phyloP scores from a whole-genome alignment of 768 basidiomycete species.

The Xerocomellus chrysenteron region DNA sequence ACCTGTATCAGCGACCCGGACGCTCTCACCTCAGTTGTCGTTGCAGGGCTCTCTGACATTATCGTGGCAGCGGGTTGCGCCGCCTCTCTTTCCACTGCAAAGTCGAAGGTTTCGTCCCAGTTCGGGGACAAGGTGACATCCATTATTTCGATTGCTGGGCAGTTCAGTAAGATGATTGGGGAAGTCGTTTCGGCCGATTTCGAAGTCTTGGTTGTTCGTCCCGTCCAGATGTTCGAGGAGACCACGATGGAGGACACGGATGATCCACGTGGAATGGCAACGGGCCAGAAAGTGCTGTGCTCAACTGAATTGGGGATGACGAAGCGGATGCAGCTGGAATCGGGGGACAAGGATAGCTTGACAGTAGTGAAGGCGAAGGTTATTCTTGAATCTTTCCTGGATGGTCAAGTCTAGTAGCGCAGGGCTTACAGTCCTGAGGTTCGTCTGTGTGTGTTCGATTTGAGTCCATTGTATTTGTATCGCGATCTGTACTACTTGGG shows the following conservation, averaged over 20 bases:
- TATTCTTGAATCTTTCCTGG: slow-evolving; percentile 12
- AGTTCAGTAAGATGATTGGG: slow-evolving; percentile 9
- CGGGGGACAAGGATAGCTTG: background rate
- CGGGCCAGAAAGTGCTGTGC: slow-evolving; percentile 10
- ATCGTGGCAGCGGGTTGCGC: slow-evolving; percentile 10
- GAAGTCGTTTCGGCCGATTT: slow-evolving; percentile 9
- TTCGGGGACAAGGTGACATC: slow-evolving; percentile 3
- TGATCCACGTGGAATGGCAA: background rate
- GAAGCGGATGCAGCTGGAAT: slow-evolving; percentile 1
- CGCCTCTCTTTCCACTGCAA: background rate
- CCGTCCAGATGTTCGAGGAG: background rate
- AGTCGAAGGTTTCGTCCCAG: background rate
- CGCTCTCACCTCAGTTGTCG: background rate
- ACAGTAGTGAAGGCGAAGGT: slow-evolving; percentile 10
- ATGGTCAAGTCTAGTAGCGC: background rate
- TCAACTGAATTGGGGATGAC: slow-evolving; percentile 14
- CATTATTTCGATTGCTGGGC: slow-evolving; percentile 1
- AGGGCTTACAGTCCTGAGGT: background rate
- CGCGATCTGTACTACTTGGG: background rate
- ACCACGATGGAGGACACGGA: slow-evolving; percentile 11
- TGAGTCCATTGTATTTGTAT: background rate
- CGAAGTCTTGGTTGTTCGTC: background rate
- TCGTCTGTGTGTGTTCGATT: background rate
- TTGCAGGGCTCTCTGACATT: slow-evolving; percentile 5
- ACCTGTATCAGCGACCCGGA: background rate